Evolutionary conservation across 179 eudicot genomes (phyloP).

Genomic region (Silene vulgaris): DNA sequence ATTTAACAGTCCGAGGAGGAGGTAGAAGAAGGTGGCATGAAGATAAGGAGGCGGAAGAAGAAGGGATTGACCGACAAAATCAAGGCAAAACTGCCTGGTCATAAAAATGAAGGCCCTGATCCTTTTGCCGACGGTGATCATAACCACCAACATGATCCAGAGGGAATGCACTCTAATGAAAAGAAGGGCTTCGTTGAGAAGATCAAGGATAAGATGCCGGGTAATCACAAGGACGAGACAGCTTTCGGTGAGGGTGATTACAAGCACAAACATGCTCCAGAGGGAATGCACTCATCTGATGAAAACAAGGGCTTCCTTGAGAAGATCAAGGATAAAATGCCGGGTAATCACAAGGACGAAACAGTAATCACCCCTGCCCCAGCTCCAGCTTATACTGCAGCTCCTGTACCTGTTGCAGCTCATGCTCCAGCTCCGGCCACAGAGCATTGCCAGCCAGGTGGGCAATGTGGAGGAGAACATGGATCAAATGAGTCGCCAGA

Average conservation of each 20-base stretch:
- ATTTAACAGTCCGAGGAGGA: conserved; percentile 45
- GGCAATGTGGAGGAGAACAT: conserved; percentile 13
- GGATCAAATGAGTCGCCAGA: conserved; percentile 25
- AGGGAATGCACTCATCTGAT: conserved; percentile 12
- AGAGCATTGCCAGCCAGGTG: not conserved
- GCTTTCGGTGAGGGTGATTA: not conserved
- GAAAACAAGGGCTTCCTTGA: conserved; percentile 44
- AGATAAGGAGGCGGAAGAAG: conserved; percentile 42
- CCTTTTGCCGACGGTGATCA: not conserved
- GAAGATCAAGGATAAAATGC: conserved; percentile 44
- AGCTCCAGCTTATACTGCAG: not conserved
- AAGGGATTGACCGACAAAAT: conserved; percentile 41
- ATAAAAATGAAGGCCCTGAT: conserved; percentile 22
- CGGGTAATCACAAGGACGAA: conserved; percentile 40
- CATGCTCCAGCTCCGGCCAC: not conserved
- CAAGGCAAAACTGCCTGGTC: conserved; percentile 18
- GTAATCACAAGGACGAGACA: conserved; percentile 35
- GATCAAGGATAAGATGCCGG: conserved; percentile 45
- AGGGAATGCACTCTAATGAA: conserved; percentile 22
- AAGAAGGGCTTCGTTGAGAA: conserved; percentile 44
- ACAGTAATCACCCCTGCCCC: conserved; percentile 14
- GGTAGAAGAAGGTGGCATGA: conserved; percentile 39
- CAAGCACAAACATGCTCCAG: not conserved
- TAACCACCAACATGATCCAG: conserved; percentile 3
- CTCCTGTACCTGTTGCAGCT: not conserved